Base-by-base conservation (phyloP, 73 alveolate genomes). In the Symbiodinium pilosum region DNA sequence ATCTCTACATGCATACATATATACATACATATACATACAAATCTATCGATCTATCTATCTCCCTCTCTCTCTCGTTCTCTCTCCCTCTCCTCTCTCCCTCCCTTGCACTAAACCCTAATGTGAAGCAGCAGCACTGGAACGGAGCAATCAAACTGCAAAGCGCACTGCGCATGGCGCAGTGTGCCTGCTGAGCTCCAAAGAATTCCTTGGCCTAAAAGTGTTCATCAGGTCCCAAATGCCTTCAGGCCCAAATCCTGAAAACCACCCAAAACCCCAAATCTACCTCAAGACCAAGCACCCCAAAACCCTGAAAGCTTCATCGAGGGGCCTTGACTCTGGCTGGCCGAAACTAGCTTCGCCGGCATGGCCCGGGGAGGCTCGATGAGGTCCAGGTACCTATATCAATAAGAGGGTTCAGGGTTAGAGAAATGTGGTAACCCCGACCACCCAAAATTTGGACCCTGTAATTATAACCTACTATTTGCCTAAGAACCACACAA, bases 291-390 rank as follows among this genome's bases (percentile, higher is more conserved):
- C 68, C 68, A 16, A 16, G 21, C 0, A 0, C 68, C 75, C 75
- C 1, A 1, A 64, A 64, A 26, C 77, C 77, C 77, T 64, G 3
- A 64, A 64, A n/a, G n/a, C n/a, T n/a, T n/a, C 77, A 32, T 36
- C 32, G 39, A 64, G 1, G 77, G 39, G 81, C 97, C 97, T 91
- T 86, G 73, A 30, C 97, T 91, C 56, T 91, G 97, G 26, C 54
- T 91, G n/a, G 88, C 52, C 3, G 97, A 91, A 6, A n/a, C 84
- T n/a, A 91, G 43, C 52, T 26, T 68, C 41, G 84, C 88, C 1
- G 97, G 97, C 43, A 91, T 12, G 21, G 97, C 97, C n/a, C 81
- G 89, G 4, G 97, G 97, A 4, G 97, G 97, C 85, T 91, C 97
- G 9, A 91, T 91, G 81, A 91, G 40, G 97, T 91, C 81, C 56